A percentile compares a stretch with the other conserved stretches of the same genome.
Conservation (phyloP, 2,329 filamentous ascomycete species). For the Fusarium sp. region DNA sequence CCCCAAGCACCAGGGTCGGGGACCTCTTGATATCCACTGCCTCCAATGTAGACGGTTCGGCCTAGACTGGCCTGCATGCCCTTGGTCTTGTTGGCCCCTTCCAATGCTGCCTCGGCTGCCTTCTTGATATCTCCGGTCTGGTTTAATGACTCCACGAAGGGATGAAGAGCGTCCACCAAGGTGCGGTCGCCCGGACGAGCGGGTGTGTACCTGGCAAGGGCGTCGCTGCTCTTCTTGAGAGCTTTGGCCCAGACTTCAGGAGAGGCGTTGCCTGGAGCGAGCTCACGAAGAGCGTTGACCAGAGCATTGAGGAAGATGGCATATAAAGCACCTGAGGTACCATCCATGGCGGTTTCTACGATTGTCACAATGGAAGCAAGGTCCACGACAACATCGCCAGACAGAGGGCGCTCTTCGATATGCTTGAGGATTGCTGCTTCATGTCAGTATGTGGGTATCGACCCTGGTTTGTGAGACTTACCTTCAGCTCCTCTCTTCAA, state of each 20-base stretch:
- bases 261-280: slow-evolving; percentile 54
- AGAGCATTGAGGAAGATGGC: slow-evolving; percentile 93
- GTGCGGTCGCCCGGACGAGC: slow-evolving; percentile 91
- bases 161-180: slow-evolving; percentile 87
- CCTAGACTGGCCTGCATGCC: slow-evolving; percentile 92
- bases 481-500: slow-evolving; percentile 87
- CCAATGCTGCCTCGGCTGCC: slow-evolving; percentile 79
- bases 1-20: slow-evolving; percentile 77
- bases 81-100: slow-evolving; percentile 85
- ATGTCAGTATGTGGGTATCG: slow-evolving; percentile 31
- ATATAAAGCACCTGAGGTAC: slow-evolving; percentile 70
- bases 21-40: slow-evolving; percentile 60
- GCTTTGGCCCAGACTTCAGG: slow-evolving; percentile 69
- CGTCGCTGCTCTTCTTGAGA: slow-evolving; percentile 75
- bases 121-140: slow-evolving; percentile 73
- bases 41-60: slow-evolving; percentile 55
- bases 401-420: slow-evolving; percentile 56
- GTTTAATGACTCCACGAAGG: slow-evolving; percentile 81
- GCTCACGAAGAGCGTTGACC: slow-evolving; percentile 67
- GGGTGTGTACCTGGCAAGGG: slow-evolving; percentile 85
- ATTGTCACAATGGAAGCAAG: slow-evolving; percentile 64
- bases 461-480: slow-evolving; percentile 46
- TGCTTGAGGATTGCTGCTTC: slow-evolving; percentile 63
- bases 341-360: slow-evolving; percentile 69
- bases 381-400: slow-evolving; percentile 65